phyloP scores from a whole-genome alignment of 192 early-diverging fungal species.

The Jimgerdemannia flammicorona region DNA sequence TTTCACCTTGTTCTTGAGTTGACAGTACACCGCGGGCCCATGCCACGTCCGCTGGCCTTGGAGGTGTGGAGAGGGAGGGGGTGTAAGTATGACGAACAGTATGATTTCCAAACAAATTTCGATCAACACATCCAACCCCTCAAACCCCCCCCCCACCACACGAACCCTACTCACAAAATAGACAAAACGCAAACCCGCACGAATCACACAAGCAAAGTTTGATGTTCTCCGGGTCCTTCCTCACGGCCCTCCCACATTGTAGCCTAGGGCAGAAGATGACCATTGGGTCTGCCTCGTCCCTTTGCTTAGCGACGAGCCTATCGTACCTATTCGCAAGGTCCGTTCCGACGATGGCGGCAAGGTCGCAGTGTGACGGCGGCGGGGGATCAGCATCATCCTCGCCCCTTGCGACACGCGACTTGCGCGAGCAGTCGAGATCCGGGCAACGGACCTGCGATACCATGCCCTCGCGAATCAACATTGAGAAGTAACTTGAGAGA shows the following conservation, averaged over 20 bases:
- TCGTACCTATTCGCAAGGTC: constrained; percentile 22
- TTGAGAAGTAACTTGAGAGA: constrained; percentile 21
- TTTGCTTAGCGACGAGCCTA: constrained; percentile 14
- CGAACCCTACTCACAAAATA: constrained; percentile 11
- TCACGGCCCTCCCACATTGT: constrained; percentile 21
- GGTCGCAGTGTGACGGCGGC: constrained; percentile 8
- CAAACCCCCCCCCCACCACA: background rate
- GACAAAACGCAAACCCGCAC: constrained; percentile 29
- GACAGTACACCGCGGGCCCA: constrained; percentile 9
- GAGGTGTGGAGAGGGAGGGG: background rate
- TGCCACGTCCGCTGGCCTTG: constrained; percentile 17
- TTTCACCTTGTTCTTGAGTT: constrained; percentile 14
- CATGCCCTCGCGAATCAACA: constrained; percentile 26
- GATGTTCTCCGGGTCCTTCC: constrained; percentile 16
- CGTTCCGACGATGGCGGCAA: constrained; percentile 17
- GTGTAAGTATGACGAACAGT: no score
- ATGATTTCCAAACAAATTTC: no score
- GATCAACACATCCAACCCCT: no score
- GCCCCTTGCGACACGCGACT: background rate
- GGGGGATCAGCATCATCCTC: background rate
- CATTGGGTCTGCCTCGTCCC: constrained; percentile 17
- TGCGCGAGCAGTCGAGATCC: constrained; percentile 19
- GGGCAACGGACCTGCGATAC: constrained; percentile 25
- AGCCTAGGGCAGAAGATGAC: constrained; percentile 22
- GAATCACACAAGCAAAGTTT: constrained; percentile 20